Conservation (phyloP, 108 stramenopile species). For the Cyclotella sp. region DNA sequence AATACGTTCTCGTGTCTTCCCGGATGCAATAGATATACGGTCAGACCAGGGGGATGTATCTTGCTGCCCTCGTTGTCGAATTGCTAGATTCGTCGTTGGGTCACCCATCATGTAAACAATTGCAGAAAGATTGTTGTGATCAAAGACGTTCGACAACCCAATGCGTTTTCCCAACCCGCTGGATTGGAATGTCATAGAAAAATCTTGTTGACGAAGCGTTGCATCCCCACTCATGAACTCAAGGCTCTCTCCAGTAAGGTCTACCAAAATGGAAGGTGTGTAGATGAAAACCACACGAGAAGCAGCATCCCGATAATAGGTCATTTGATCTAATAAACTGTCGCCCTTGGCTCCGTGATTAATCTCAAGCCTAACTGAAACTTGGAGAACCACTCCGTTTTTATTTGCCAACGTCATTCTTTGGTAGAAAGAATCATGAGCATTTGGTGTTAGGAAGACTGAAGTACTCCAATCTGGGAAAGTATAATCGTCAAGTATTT, state of each 20-base stretch:
- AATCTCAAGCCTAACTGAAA: slow-evolving; percentile 52
- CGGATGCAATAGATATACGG: slow-evolving; percentile 45
- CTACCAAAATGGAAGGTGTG: slow-evolving; percentile 66
- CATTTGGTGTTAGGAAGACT: slow-evolving; percentile 29
- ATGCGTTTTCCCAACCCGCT: slow-evolving; percentile 41
- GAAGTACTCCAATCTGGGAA: slow-evolving; percentile 64
- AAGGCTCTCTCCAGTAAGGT: slow-evolving; percentile 57
- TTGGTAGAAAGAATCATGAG: background rate
- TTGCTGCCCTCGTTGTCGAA: slow-evolving; percentile 40
- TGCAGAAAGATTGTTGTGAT: slow-evolving; percentile 27
- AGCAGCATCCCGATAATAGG: slow-evolving; percentile 10
- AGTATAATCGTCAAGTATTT: slow-evolving; percentile 42
- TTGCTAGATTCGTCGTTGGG: slow-evolving; percentile 41
- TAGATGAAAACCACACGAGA: slow-evolving; percentile 47
- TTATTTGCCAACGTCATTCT: background rate
- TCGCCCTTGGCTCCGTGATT: background rate
- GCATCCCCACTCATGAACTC: slow-evolving; percentile 36
- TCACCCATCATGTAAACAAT: slow-evolving; percentile 65
- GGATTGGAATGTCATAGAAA: too few species aligned
- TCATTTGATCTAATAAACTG: background rate
- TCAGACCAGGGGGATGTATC: slow-evolving; percentile 61
- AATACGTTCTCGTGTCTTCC: slow-evolving; percentile 39
- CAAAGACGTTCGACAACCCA: slow-evolving; percentile 4
- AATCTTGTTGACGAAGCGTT: background rate
- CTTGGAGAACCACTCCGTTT: slow-evolving; percentile 29